Base-by-base conservation (phyloP, 768 basidiomycete genomes). In the Lactifluus hygrophoroides region DNA sequence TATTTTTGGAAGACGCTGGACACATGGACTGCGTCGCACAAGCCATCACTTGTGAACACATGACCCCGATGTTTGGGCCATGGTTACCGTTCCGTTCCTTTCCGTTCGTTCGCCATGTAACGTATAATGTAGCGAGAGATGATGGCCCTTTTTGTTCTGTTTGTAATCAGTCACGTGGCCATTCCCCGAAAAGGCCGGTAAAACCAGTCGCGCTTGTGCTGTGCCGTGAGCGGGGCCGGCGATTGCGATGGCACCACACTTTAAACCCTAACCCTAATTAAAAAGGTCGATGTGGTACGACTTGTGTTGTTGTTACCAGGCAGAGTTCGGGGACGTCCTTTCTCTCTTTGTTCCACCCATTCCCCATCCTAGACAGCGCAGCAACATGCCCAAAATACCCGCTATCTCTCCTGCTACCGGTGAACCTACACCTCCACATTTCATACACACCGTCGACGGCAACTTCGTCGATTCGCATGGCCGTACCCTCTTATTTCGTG, bases 1-100 rank as follows among this genome's bases (percentile, higher is more conserved):
- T 88, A 94, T 57, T 97, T 99, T 66, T 99, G 96, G 96, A 88
- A 92, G 67, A 82, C 80, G 21, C 74, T 98, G 21, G 95, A 97
- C 66, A 79, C 80, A 23, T 94, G 90, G 92, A 89, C 88, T 66
- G 71, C 80, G 63, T 67, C 77, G 9, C 86, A 93, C 69, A 94
- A 93, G 70, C 87, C 89, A 4, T 86, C 84, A 76, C 69, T 94
- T 51, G 78, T 87, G 69, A 73, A 74, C 46, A 66, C 72, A 10
- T 78, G 65, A 73, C 6, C 10, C 27, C 43, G 17, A 35, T 38
- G 5, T n/a, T 43, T 43, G 42, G 42, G 42, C 4, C n/a, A 43
- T 19, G 8, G 40, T 40, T 40, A 38, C 38, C 38, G 14, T 13
- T 35, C 14, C n/a, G n/a, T n/a, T n/a, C n/a, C n/a, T n/a, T n/a